Conservation (phyloP, 345 rosid genomes). For the Euphorbia peplus region DNA sequence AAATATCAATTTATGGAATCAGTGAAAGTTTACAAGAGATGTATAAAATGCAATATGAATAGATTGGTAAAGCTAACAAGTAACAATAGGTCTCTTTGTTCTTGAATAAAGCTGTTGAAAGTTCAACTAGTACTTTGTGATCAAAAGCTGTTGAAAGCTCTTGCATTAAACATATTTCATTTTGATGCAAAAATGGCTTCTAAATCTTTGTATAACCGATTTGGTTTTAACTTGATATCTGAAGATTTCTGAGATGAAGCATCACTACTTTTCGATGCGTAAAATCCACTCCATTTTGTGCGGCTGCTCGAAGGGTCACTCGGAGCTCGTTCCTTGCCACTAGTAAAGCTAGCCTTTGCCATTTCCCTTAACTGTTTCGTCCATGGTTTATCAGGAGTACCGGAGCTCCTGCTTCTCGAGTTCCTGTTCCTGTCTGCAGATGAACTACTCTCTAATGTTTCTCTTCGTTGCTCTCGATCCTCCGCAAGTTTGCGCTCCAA, state of each 20-base stretch:
- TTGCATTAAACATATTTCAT: constrained; percentile 12
- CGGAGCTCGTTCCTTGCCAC: constrained; percentile 45
- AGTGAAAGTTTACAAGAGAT: too few relatives aligned
- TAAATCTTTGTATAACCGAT: constrained; percentile 65
- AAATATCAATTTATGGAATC: too few relatives aligned
- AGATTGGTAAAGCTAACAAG: not conserved
- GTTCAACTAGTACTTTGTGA: not conserved
- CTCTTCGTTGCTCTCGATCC: constrained; percentile 28
- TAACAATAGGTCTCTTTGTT: too few relatives aligned
- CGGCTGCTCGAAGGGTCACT: constrained; percentile 73
- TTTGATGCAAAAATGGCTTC: constrained; percentile 83
- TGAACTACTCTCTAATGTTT: constrained; percentile 23
- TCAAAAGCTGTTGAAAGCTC: too few relatives aligned
- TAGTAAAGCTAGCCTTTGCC: constrained; percentile 76
- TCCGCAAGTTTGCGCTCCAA: constrained; percentile 43
- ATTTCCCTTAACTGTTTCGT: constrained; percentile 65
- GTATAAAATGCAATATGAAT: too few relatives aligned
- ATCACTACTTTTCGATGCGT: constrained; percentile 60
- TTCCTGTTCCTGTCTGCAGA: constrained; percentile 45
- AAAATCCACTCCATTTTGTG: constrained; percentile 65
- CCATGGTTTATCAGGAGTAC: constrained; percentile 63
- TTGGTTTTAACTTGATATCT: constrained; percentile 54
- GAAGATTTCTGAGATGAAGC: constrained; percentile 54
- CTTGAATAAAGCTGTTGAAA: not conserved
- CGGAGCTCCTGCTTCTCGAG: constrained; percentile 62